Evolutionary conservation across 352 stramenopile species (phyloP).

Genomic region (Elongisporangium senticosum): DNA sequence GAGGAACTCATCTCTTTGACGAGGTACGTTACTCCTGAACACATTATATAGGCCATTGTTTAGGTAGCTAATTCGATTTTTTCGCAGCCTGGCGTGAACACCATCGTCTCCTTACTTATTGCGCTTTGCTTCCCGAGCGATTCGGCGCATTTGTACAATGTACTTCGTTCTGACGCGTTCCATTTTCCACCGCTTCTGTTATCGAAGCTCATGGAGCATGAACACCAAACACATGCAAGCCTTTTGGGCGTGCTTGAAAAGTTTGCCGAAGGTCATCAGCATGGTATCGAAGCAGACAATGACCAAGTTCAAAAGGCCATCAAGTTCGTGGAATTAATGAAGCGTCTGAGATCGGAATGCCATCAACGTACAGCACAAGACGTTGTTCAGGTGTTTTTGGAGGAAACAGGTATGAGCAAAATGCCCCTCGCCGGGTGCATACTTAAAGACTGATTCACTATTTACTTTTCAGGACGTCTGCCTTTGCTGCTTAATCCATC

Average conservation of each 20-base stretch:
- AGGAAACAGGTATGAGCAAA: constrained; percentile 24
- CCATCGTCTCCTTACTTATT: constrained; percentile 61
- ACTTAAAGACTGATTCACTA: not conserved
- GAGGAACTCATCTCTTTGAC: constrained; percentile 15
- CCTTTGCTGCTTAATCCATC: constrained; percentile 39
- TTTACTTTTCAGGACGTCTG: constrained; percentile 18
- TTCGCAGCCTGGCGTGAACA: constrained; percentile 15
- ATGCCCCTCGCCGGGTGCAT: too few species aligned
- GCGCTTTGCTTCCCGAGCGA: constrained; percentile 61
- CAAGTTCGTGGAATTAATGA: constrained; percentile 38
- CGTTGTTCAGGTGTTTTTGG: constrained; percentile 59
- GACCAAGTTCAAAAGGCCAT: constrained; percentile 21
- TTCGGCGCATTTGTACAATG: constrained; percentile 71
- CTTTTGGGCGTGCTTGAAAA: constrained; percentile 45
- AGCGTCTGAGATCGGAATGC: constrained; percentile 33
- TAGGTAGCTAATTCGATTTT: not conserved
- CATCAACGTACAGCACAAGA: constrained; percentile 46
- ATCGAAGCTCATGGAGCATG: constrained; percentile 60
- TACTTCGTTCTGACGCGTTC: constrained; percentile 62
- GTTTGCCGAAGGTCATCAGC: constrained; percentile 27
- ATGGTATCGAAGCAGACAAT: constrained; percentile 9
- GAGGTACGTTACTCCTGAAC: constrained; percentile 9
- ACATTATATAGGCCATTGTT: not conserved
- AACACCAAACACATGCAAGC: constrained; percentile 37
- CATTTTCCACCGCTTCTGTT: constrained; percentile 47